Percentiles rank a stretch among this genome's conserved stretches.
These are phyloP conservation scores for Aspergillus nanangensis DNA, from an alignment of 495 filamentous ascomycete species.

Conservation along the genomic window DNA sequence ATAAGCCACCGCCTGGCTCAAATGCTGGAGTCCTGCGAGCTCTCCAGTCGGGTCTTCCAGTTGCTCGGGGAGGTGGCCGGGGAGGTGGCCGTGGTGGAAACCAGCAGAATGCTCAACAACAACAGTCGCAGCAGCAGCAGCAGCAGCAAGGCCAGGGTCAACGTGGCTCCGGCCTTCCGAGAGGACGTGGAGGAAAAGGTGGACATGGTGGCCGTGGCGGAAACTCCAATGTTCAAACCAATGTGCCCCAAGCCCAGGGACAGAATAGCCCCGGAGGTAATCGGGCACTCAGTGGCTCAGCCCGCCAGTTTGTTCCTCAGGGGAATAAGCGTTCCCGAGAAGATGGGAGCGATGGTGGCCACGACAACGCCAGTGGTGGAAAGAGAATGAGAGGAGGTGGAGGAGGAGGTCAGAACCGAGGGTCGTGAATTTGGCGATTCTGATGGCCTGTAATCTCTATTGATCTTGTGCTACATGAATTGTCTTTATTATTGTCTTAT, in stretches of 20 bases:
- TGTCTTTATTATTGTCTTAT: constrained; percentile 4
- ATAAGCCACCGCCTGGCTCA: constrained; percentile 34
- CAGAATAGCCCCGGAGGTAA: constrained; percentile 27
- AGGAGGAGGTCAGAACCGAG: constrained; percentile 40
- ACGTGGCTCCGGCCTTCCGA: constrained; percentile 39
- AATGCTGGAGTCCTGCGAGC: constrained; percentile 32
- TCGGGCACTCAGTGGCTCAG: constrained; percentile 39
- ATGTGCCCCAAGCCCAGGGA: constrained; percentile 20
- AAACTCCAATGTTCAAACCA: constrained; percentile 29
- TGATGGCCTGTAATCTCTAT: constrained; percentile 2
- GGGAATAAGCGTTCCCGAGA: constrained; percentile 65
- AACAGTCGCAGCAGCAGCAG: constrained; percentile 15
- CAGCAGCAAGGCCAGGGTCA: constrained; percentile 23
- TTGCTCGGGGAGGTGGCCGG: constrained; percentile 37
- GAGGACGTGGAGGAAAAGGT: constrained; percentile 40
- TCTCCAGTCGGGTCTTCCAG: constrained; percentile 47
- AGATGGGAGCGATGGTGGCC: constrained; percentile 48
- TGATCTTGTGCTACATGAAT: constrained; percentile 11
- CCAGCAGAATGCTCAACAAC: constrained; percentile 27
- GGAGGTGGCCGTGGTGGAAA: constrained; percentile 26
- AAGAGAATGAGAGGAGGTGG: constrained; percentile 53
- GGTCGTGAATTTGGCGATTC: constrained; percentile 22
- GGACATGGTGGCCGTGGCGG: constrained; percentile 48
- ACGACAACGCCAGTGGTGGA: constrained; percentile 37
- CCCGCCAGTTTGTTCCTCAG: constrained; percentile 56